Evolutionary conservation across 768 basidiomycete species (phyloP).

Genomic region (Boletus sp.): DNA sequence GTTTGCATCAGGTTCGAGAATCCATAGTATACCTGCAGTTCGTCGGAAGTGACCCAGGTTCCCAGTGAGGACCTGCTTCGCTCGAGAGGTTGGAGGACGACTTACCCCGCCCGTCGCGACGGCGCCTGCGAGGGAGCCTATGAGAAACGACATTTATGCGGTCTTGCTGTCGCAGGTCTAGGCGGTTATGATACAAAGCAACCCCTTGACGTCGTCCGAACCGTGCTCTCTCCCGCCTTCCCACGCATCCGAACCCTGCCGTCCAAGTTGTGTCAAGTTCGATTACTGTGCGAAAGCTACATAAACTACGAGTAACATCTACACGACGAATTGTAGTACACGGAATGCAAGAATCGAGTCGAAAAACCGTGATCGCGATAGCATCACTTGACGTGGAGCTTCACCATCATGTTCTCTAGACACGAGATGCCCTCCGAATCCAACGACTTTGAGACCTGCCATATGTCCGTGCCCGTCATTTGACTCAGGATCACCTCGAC

Average conservation of each 20-base stretch:
- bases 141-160: constrained; percentile 51
- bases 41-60: too few relatives aligned
- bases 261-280: too few relatives aligned
- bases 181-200: too few relatives aligned
- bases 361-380: too few relatives aligned
- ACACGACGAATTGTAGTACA: too few relatives aligned
- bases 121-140: constrained; percentile 64
- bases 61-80: constrained; percentile 41
- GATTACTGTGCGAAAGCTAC: too few relatives aligned
- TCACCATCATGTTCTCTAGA: constrained; percentile 26
- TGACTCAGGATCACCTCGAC: constrained; percentile 45
- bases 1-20: constrained; percentile 64
- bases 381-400: constrained; percentile 9
- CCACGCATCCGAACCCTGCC: too few relatives aligned
- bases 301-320: too few relatives aligned
- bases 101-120: constrained; percentile 33
- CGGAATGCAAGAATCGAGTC: too few relatives aligned
- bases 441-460: constrained; percentile 24
- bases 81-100: constrained; percentile 27
- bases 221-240: too few relatives aligned
- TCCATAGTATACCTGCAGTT: constrained; percentile 61
- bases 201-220: too few relatives aligned
- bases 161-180: too few relatives aligned
- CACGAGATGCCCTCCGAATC: constrained; percentile 9
- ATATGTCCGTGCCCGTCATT: constrained; percentile 28